Evolutionary conservation across 441 rosid genomes (phyloP).

Genomic region (Dalechampia spathulata): DNA sequence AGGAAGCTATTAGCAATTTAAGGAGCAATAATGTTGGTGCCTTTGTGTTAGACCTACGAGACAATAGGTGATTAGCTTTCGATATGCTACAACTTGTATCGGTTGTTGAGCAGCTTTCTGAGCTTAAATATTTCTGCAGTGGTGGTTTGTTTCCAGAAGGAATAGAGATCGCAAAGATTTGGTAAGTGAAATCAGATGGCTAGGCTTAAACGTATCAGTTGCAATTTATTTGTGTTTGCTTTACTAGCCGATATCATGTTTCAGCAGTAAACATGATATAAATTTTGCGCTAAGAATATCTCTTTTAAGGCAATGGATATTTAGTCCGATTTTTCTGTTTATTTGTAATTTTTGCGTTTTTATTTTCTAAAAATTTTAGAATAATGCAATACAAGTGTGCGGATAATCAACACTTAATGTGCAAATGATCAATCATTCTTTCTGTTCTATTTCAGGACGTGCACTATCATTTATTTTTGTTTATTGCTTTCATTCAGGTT

Average conservation of each 20-base stretch:
- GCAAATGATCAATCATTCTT: not conserved
- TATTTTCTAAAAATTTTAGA: not conserved
- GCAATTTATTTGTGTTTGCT: not conserved
- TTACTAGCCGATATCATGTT: not conserved
- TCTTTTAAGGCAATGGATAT: not conserved
- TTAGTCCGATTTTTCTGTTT: not conserved
- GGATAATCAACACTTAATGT: not conserved
- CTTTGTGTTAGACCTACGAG: constrained; percentile 92
- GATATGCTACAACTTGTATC: constrained; percentile 15
- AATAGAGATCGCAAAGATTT: constrained; percentile 86
- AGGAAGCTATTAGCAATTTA: constrained; percentile 68
- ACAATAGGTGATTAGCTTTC: constrained; percentile 71
- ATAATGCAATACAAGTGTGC: not conserved
- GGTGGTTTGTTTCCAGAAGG: constrained; percentile 98
- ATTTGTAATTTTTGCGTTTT: not conserved
- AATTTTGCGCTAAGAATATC: not conserved
- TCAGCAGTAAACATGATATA: not conserved
- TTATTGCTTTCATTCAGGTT: constrained; percentile 46
- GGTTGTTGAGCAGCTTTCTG: constrained; percentile 26
- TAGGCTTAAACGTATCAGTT: not conserved
- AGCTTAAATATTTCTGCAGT: constrained; percentile 55
- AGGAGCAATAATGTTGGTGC: constrained; percentile 61
- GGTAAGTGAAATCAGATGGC: constrained; percentile 43
- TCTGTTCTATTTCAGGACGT: not conserved
- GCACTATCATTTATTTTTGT: not conserved